phyloP scores from a whole-genome alignment of 2,329 filamentous ascomycete genomes.

The Fusarium odoratissimum region DNA sequence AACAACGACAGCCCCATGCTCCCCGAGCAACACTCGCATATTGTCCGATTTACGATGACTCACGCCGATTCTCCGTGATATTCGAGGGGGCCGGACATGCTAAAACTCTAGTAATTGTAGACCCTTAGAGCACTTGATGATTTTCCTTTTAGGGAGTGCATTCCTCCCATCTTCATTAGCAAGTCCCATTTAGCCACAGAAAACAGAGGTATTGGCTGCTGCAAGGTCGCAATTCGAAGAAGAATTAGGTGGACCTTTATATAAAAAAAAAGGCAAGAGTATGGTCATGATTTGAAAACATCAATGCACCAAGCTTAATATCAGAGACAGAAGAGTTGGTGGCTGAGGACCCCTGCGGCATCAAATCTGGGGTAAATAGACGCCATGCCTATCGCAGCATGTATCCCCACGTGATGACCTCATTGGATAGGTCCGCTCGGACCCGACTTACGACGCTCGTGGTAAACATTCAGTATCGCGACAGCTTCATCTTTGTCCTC shows the following conservation, averaged over 20 bases:
- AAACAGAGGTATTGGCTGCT: not conserved
- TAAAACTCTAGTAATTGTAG: no score
- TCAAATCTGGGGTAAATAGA: slow-evolving; percentile 25
- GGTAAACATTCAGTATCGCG: not conserved
- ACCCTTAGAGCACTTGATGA: not conserved
- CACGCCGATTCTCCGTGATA: not conserved
- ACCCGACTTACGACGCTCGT: not conserved
- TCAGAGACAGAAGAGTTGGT: not conserved
- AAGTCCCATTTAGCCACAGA: not conserved
- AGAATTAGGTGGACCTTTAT: no score
- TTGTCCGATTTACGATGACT: not conserved
- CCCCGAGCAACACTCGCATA: not conserved
- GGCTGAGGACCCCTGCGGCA: not conserved
- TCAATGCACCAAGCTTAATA: not conserved
- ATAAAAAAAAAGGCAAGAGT: not conserved
- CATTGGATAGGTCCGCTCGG: slow-evolving; percentile 25
- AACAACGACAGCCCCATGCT: not conserved
- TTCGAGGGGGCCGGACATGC: not conserved
- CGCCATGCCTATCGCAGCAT: slow-evolving; percentile 27
- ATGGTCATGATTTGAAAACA: not conserved
- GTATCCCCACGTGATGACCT: slow-evolving; percentile 38
- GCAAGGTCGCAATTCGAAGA: not conserved
- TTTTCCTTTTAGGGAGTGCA: not conserved
- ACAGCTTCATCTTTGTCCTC: not conserved
- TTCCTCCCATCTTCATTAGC: not conserved